Base-by-base conservation (phyloP, 768 basidiomycete species). In the Lactifluus echinatus region DNA sequence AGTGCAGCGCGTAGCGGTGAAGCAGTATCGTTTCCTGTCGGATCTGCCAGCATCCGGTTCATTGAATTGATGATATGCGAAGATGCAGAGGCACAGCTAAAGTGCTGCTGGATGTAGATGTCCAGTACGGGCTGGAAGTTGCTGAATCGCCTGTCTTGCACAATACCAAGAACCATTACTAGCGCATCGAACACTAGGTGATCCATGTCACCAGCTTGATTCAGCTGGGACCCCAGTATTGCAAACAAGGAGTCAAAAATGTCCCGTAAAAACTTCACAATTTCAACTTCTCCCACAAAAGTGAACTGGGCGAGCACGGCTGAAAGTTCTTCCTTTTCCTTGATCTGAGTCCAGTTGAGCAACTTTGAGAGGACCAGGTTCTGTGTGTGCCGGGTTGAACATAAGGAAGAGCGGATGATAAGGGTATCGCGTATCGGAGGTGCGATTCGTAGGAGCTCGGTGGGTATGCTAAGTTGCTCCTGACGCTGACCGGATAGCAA, bases 121-220 rank as follows among this genome's bases (percentile, higher is more conserved):
- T 96, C 92, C 58, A 98, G 75, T 4, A 95, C 93, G 2, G 91
- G 86, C 63, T 89, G 85, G 76, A 97, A 97, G 70, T 95, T 93
- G 70, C 85, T 88, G 77, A 97, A 97, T 26, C 95, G 82, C 29
- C 95, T 81, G 70, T 97, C 95, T 65, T 92, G 88, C 12, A 93
- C 85, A 59, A 97, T 93, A 4, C 89, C 87, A 11, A 98, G 84
- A 12, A 97, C 87, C 4, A 85, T 90, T 52, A 97, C 87, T 14
- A 98, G 80, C 1, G 89, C 88, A 64, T 89, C 87, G 75, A 97
- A 96, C 8, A 94, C 89, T 37, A 89, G 75, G 56, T 83, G 77
- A 64, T 96, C 91, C 72, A 95, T 80, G 64, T 92, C 86, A 21
- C 85, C 84, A 6, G 79, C 69, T 56, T 83, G 83, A 63, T 94